phyloP scores from a whole-genome alignment of 2,329 filamentous ascomycete species.

The Bisporella sp. region DNA sequence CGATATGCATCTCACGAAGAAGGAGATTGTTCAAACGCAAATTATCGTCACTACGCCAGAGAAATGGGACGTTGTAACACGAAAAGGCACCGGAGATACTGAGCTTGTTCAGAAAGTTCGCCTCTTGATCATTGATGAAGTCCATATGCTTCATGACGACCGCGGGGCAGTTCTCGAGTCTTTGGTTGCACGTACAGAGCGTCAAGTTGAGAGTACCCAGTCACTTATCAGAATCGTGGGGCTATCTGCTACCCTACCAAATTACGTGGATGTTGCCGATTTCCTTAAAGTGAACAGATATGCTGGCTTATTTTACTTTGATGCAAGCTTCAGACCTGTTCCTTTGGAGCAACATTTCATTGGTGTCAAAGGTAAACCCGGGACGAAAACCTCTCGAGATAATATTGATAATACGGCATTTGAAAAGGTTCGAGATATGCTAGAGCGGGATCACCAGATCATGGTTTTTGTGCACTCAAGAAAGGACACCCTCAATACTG shows the following conservation, averaged over 20 bases:
- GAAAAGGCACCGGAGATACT: constrained; percentile 94
- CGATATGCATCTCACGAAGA: constrained; percentile 97
- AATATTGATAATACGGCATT: constrained; percentile 85
- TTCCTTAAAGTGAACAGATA: constrained; percentile 94
- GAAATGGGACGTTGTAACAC: constrained; percentile 98
- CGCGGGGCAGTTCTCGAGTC: constrained; percentile 94
- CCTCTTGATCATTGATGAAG: constrained; percentile 94
- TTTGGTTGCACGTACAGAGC: constrained; percentile 86
- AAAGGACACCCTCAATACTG: constrained; percentile 86
- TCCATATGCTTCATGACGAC: constrained; percentile 99
- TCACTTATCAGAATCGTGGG: constrained; percentile 95
- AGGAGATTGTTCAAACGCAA: constrained; percentile 91
- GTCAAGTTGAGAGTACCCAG: constrained; percentile 96
- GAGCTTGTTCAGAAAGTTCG: constrained; percentile 97
- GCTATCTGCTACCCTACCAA: constrained; percentile 89
- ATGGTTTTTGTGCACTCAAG: constrained; percentile 99
- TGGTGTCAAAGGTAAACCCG: constrained; percentile 86
- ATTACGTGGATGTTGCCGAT: constrained; percentile 93
- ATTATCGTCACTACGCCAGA: constrained; percentile 98
- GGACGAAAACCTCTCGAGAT: constrained; percentile 73
- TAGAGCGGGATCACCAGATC: constrained; percentile 85
- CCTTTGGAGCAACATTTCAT: constrained; percentile 97
- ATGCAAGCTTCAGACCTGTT: constrained; percentile 90
- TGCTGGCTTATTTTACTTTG: constrained; percentile 94
- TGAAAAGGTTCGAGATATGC: constrained; percentile 92